Conservation (phyloP, 306 rosid genomes). For the Urtica urens region DNA sequence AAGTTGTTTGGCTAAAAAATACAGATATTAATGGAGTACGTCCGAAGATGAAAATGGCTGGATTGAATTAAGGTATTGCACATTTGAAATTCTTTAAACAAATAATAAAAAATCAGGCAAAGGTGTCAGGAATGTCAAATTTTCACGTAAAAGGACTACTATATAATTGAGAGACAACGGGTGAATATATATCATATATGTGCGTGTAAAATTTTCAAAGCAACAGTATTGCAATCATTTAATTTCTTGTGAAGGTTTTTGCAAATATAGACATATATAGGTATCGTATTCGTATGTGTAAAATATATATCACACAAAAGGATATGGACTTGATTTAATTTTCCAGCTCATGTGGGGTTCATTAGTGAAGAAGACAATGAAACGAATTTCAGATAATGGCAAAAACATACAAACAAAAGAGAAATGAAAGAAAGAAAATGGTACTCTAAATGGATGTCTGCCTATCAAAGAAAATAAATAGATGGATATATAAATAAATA, state of each 20-base stretch:
- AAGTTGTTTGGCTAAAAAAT: too few relatives aligned
- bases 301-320: not conserved
- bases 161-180: not conserved
- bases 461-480: too few relatives aligned
- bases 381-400: constrained; percentile 32
- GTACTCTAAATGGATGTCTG: constrained; percentile 18
- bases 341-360: not conserved
- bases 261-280: not conserved
- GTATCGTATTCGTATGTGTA: too few relatives aligned
- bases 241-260: not conserved
- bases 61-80: too few relatives aligned
- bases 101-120: not conserved
- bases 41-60: too few relatives aligned
- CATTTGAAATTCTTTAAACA: too few relatives aligned
- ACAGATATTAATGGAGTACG: too few relatives aligned
- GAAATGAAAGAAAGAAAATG: constrained; percentile 35
- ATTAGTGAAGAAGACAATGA: constrained; percentile 9
- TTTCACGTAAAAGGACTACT: not conserved
- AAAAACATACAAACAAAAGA: constrained; percentile 40
- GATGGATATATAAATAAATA: too few relatives aligned
- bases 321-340: not conserved
- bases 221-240: not conserved
- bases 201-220: not conserved
- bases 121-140: too few relatives aligned
- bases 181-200: not conserved